These are phyloP conservation scores for Salix purpurea DNA, from an alignment of 345 rosid species.

Conservation along the genomic window DNA sequence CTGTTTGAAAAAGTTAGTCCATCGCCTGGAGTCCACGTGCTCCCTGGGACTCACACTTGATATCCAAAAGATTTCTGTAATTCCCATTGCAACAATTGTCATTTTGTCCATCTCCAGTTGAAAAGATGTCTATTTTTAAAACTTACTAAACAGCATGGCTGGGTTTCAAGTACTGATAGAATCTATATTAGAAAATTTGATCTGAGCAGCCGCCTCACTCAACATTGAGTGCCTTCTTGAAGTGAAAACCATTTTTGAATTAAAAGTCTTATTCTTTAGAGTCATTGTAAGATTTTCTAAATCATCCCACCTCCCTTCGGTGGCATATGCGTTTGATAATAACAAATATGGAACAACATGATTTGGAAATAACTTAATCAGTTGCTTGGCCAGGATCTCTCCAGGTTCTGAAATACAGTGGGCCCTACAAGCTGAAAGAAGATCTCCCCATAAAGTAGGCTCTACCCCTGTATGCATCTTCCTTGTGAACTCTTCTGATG, in stretches of 20 bases:
- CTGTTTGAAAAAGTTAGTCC: background rate
- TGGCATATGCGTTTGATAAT: constrained; percentile 46
- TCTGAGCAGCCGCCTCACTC: constrained; percentile 39
- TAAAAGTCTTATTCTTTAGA: constrained; percentile 29
- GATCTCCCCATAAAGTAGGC: constrained; percentile 32
- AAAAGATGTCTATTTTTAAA: background rate
- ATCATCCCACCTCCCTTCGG: constrained; percentile 49
- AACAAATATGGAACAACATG: constrained; percentile 48
- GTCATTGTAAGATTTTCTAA: constrained; percentile 46
- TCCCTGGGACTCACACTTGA: background rate
- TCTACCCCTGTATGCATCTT: constrained; percentile 27
- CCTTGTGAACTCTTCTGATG: constrained; percentile 31
- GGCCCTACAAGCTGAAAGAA: constrained; percentile 40
- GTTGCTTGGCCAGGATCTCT: constrained; percentile 43
- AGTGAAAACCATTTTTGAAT: constrained; percentile 12
- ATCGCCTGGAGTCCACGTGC: background rate
- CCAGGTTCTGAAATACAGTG: constrained; percentile 35
- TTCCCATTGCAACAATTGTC: background rate
- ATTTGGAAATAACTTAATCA: constrained; percentile 41
- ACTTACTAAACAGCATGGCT: background rate
- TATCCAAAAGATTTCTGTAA: background rate
- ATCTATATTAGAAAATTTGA: constrained; percentile 26
- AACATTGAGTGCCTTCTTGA: constrained; percentile 43
- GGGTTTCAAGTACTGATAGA: background rate
- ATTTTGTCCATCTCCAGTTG: no score